Conservation (phyloP, 2,329 filamentous ascomycete genomes). For the Bipolaris victoriae region DNA sequence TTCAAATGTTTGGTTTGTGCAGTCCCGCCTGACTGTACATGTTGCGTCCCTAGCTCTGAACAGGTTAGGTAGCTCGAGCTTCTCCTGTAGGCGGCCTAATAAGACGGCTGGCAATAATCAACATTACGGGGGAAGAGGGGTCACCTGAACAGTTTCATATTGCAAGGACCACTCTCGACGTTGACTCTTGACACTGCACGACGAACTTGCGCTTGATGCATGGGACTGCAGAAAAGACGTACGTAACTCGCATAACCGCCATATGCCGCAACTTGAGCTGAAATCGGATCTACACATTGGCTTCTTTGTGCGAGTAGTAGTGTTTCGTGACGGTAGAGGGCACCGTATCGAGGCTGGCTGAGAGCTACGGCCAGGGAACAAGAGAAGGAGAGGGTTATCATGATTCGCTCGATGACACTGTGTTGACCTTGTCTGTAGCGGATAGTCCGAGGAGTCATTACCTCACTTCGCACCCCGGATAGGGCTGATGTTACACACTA, state of each 20-base stretch:
- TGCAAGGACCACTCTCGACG: conserved; percentile 8
- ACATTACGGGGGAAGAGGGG: not conserved
- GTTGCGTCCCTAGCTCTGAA: not conserved
- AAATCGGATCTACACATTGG: not conserved
- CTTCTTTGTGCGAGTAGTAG: conserved; percentile 1
- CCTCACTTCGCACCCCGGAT: not conserved
- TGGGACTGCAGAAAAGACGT: not conserved
- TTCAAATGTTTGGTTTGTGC: conserved; percentile 6
- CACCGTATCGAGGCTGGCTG: not conserved
- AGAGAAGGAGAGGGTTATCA: not conserved
- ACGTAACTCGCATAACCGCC: conserved; percentile 13
- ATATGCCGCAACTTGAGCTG: conserved; percentile 20
- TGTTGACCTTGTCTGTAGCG: not conserved
- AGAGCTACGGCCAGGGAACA: not conserved
- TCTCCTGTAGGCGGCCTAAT: not conserved
- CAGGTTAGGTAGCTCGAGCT: not conserved
- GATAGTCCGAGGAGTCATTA: not conserved
- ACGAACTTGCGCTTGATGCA: conserved; percentile 9
- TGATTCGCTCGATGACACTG: not conserved
- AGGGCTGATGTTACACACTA: not conserved
- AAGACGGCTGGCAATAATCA: not conserved
- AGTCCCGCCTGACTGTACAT: not conserved
- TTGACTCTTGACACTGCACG: conserved; percentile 1
- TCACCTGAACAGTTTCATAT: conserved; percentile 1
- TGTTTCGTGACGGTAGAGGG: conserved; percentile 1